Base-by-base conservation (phyloP, 1,139 yeast genomes). In the Sugiyamaella xylanicola region DNA sequence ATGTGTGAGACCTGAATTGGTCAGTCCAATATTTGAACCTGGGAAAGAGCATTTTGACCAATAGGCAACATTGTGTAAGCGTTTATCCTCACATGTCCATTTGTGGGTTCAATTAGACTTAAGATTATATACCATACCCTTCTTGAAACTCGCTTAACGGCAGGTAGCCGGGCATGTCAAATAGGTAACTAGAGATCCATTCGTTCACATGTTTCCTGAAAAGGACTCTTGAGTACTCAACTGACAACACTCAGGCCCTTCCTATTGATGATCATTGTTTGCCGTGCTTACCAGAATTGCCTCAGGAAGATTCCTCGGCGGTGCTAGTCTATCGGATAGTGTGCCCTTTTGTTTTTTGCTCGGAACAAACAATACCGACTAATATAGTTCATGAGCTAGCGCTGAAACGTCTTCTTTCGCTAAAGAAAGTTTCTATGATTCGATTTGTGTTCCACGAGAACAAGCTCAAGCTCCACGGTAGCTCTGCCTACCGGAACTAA, bases 141-240 rank as follows among this genome's bases (percentile, higher is more conserved):
- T 32, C 37, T 32, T 32, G 37, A 32, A 32, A 32, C 37, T 32
- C 37, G 37, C 37, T n/a, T 32, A 32, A 13, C 37, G 37, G 37
- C 37, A 32, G 15, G 15, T n/a, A 11, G 37, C 37, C 37, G 37
- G 29, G 37, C 37, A 13, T 7, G 13, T 32, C 37, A 32, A 32
- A 8, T 8, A 32, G 37, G 37, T 13, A 32, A 32, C 37, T 32
- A 32, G 37, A 13, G 13, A n/a, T n/a, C n/a, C n/a, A n/a, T n/a
- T n/a, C n/a, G 15, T 32, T 32, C 37, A 7, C 37, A 32, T 32
- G n/a, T n/a, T n/a, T n/a, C n/a, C n/a, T n/a, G n/a, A n/a, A n/a
- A n/a, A n/a, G n/a, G n/a, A n/a, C n/a, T n/a, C n/a, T n/a, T n/a
- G n/a, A n/a, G n/a, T n/a, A n/a, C n/a, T n/a, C n/a, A n/a, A n/a